Percentiles rank a stretch among this genome's conserved stretches.
Evolutionary conservation across 805 yeast species (phyloP).

Genomic region (Torulaspora indica): DNA sequence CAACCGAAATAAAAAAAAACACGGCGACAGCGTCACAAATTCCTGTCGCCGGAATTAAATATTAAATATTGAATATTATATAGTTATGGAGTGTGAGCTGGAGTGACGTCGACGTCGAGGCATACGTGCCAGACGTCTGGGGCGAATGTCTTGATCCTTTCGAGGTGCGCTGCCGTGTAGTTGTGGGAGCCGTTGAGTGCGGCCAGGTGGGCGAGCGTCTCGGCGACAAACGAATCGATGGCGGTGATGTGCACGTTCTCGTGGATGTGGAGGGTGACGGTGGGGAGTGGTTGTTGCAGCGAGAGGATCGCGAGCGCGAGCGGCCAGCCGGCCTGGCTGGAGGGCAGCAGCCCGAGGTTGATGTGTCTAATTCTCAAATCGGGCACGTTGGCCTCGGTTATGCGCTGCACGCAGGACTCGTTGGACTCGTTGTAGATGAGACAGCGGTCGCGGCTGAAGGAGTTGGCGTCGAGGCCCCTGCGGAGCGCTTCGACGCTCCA

Average conservation of each 20-base stretch:
- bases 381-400: conserved; percentile 32
- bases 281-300: conserved; percentile 11
- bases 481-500: conserved; percentile 75
- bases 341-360: conserved; percentile 75
- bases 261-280: conserved; percentile 57
- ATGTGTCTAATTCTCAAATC: conserved; percentile 45
- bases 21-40: not conserved
- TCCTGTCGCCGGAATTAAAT: not conserved
- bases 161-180: conserved; percentile 39
- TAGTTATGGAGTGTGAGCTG: no score
- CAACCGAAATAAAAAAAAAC: not conserved
- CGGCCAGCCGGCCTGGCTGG: conserved; percentile 60
- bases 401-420: conserved; percentile 44
- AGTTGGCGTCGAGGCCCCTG: conserved; percentile 49
- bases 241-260: conserved; percentile 57
- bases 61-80: not conserved
- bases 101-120: conserved; percentile 37
- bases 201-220: conserved; percentile 4
- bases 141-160: conserved; percentile 76
- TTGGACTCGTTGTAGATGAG: conserved; percentile 62
- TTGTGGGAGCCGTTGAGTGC: conserved; percentile 6
- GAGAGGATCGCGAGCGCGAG: conserved; percentile 34
- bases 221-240: conserved; percentile 30
- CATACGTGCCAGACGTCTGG: conserved; percentile 83
- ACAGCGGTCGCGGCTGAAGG: conserved; percentile 30